These are phyloP conservation scores for Dothistroma pini DNA, from an alignment of 2,329 filamentous ascomycete species.

Conservation along the genomic window DNA sequence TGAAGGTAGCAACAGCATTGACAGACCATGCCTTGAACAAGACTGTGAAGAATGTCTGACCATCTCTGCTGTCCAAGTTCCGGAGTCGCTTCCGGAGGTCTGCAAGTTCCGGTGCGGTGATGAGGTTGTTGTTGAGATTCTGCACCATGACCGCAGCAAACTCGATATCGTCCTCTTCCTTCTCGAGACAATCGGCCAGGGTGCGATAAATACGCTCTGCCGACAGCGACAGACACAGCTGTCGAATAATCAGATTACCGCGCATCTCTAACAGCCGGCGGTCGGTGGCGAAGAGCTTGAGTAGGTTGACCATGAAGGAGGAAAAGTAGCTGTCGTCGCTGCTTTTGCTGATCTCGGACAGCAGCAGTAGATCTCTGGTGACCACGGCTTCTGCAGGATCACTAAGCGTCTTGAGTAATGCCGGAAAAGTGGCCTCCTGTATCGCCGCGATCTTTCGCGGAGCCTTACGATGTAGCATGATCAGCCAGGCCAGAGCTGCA, in stretches of 20 bases:
- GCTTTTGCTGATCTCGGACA: slow-evolving; percentile 94
- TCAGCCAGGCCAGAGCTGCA: slow-evolving; percentile 89
- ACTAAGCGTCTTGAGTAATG: slow-evolving; percentile 89
- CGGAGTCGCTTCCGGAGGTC: slow-evolving; percentile 86
- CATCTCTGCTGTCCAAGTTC: slow-evolving; percentile 89
- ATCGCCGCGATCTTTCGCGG: slow-evolving; percentile 84
- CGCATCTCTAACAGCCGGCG: slow-evolving; percentile 84
- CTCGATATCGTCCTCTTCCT: slow-evolving; percentile 90
- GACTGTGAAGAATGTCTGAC: slow-evolving; percentile 90
- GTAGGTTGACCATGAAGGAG: slow-evolving; percentile 94
- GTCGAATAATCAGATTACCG: slow-evolving; percentile 93
- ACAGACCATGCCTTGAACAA: slow-evolving; percentile 98
- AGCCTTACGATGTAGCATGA: slow-evolving; percentile 95
- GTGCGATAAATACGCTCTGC: slow-evolving; percentile 95
- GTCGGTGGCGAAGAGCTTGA: slow-evolving; percentile 95
- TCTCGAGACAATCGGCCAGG: slow-evolving; percentile 92
- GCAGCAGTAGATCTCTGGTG: slow-evolving; percentile 84
- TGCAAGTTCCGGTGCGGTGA: slow-evolving; percentile 89
- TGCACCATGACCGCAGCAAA: slow-evolving; percentile 99
- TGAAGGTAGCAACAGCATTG: slow-evolving; percentile 97
- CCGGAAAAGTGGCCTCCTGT: slow-evolving; percentile 95
- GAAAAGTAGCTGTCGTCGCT: slow-evolving; percentile 97
- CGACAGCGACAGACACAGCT: slow-evolving; percentile 87
- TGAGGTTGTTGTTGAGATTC: slow-evolving; percentile 97
- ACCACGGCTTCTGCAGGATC: slow-evolving; percentile 95